These are phyloP conservation scores for Amphicarpaea edgeworthii DNA, from an alignment of 306 rosid genomes.

Conservation along the genomic window DNA sequence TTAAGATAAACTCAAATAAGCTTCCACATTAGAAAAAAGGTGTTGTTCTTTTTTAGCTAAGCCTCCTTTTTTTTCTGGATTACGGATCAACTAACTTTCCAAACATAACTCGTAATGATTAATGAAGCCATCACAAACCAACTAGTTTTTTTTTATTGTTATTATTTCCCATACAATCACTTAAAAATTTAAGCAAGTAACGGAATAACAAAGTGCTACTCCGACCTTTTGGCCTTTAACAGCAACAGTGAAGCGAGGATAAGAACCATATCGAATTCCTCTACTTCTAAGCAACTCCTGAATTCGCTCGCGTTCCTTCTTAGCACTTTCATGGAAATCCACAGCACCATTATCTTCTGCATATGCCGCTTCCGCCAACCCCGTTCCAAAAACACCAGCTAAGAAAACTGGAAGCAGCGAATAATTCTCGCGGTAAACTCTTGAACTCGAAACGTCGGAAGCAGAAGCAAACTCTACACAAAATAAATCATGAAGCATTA, in stretches of 20 bases:
- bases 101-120: neutral
- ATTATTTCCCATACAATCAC: slow-evolving; percentile 4
- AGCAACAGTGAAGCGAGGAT: slow-evolving; percentile 73
- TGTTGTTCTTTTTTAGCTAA: no score
- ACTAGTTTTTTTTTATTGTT: neutral
- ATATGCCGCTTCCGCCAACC: slow-evolving; percentile 53
- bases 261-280: slow-evolving; percentile 64
- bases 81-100: no score
- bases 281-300: slow-evolving; percentile 60
- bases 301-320: slow-evolving; percentile 65
- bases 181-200: neutral
- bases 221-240: slow-evolving; percentile 84
- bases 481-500: neutral
- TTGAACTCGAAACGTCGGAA: slow-evolving; percentile 40
- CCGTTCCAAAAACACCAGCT: slow-evolving; percentile 66
- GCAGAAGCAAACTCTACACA: slow-evolving; percentile 47
- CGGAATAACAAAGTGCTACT: slow-evolving; percentile 5
- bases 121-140: neutral
- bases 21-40: no score
- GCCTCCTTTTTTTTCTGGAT: no score
- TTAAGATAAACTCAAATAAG: no score
- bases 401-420: slow-evolving; percentile 56
- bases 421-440: slow-evolving; percentile 35
- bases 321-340: slow-evolving; percentile 70
- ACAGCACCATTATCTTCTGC: slow-evolving; percentile 66